phyloP scores from a whole-genome alignment of 768 basidiomycete species.

The Boletus edulis region DNA sequence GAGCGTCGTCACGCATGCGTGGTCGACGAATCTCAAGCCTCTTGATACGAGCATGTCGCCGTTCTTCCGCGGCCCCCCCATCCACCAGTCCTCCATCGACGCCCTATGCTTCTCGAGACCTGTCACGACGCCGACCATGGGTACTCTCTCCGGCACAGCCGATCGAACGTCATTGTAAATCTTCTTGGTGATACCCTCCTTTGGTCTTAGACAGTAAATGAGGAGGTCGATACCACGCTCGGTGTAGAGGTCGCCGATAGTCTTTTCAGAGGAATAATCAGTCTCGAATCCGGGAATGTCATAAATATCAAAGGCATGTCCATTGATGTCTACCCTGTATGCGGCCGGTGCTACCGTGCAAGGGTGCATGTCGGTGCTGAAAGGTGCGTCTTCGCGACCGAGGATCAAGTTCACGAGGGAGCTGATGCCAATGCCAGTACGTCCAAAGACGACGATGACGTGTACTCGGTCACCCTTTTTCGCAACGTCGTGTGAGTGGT shows the following conservation, averaged over 20 bases:
- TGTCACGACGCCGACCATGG: constrained; percentile 38
- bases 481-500: background rate
- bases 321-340: constrained; percentile 30
- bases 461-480: constrained; percentile 30
- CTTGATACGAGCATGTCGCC: constrained; percentile 31
- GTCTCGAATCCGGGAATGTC: constrained; percentile 29
- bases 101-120: constrained; percentile 34
- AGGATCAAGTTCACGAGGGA: constrained; percentile 32
- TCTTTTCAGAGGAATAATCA: constrained; percentile 21
- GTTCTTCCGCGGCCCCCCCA: constrained; percentile 28
- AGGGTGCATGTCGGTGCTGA: constrained; percentile 32
- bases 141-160: constrained; percentile 33
- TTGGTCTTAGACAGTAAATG: constrained; percentile 28
- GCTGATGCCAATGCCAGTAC: constrained; percentile 33
- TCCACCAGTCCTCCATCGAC: constrained; percentile 36
- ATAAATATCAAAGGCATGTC: constrained; percentile 30
- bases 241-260: constrained; percentile 27
- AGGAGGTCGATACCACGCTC: constrained; percentile 33
- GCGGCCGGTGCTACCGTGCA: constrained; percentile 23
- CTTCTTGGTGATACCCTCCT: constrained; percentile 29
- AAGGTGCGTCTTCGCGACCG: constrained; percentile 32
- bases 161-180: constrained; percentile 26
- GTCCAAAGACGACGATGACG: constrained; percentile 32
- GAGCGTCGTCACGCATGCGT: constrained; percentile 43
- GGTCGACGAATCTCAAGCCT: constrained; percentile 36